These are phyloP conservation scores for Plantago elongata DNA, from an alignment of 257 asterid genomes.

Conservation along the genomic window DNA sequence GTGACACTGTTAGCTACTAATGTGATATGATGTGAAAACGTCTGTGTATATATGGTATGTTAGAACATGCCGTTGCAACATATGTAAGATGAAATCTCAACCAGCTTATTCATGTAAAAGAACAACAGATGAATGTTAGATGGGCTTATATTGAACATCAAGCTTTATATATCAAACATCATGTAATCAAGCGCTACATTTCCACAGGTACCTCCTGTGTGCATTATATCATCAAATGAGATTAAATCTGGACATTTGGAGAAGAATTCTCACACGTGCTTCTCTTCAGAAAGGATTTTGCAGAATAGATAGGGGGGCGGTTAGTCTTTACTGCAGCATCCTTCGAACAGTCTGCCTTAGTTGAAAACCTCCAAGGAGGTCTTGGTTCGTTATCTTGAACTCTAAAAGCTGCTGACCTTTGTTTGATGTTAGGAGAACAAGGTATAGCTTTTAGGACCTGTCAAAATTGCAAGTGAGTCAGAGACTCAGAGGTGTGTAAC, in stretches of 20 bases:
- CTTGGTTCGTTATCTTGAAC: slow-evolving; percentile 33
- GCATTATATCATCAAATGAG: neutral
- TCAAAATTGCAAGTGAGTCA: slow-evolving; percentile 4
- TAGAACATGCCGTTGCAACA: too few relatives aligned
- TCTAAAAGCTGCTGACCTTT: slow-evolving; percentile 30
- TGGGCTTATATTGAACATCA: too few relatives aligned
- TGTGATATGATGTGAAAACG: too few relatives aligned
- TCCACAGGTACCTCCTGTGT: neutral
- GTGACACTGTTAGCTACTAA: too few relatives aligned
- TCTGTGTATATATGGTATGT: too few relatives aligned
- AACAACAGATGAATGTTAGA: too few relatives aligned
- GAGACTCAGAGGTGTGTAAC: too few relatives aligned
- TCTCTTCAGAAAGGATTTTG: slow-evolving; percentile 30
- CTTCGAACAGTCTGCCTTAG: slow-evolving; percentile 36
- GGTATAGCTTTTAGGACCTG: slow-evolving; percentile 34
- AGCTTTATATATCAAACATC: too few relatives aligned
- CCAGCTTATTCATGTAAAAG: too few relatives aligned
- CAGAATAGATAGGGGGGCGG: slow-evolving; percentile 21
- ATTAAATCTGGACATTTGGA: slow-evolving; percentile 53
- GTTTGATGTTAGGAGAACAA: slow-evolving; percentile 30
- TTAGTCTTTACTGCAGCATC: slow-evolving; percentile 27
- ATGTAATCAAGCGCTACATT: neutral
- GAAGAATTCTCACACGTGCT: slow-evolving; percentile 45
- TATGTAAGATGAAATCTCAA: too few relatives aligned
- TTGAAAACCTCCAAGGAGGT: slow-evolving; percentile 61